phyloP scores from a whole-genome alignment of 1,284 basidiomycete genomes.

The Ustilago xerochloae region DNA sequence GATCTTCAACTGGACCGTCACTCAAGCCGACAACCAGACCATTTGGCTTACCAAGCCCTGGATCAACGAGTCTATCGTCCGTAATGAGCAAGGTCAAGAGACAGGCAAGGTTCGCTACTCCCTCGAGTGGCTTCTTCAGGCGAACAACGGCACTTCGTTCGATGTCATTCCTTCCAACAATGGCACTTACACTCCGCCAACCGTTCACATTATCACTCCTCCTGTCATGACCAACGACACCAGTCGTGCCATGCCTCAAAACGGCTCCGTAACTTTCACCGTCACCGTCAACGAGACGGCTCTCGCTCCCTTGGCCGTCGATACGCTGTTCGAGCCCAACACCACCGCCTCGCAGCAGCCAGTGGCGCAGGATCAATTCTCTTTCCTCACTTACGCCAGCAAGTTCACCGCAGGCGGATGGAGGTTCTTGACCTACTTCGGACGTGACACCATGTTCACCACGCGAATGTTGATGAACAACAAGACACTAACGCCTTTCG shows the following conservation, averaged over 20 bases:
- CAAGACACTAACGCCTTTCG: conserved; percentile 68
- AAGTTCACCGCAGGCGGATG: conserved; percentile 71
- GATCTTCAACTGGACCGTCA: conserved; percentile 71
- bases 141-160: conserved; percentile 31
- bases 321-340: conserved; percentile 67
- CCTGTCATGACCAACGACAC: conserved; percentile 49
- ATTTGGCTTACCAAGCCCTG: conserved; percentile 70
- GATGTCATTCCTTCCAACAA: conserved; percentile 51
- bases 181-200: conserved; percentile 66
- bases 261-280: conserved; percentile 67
- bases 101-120: conserved; percentile 25
- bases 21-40: conserved; percentile 62
- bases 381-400: conserved; percentile 68
- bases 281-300: conserved; percentile 70
- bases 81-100: conserved; percentile 27
- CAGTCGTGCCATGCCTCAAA: conserved; percentile 10
- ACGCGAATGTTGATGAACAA: conserved; percentile 70
- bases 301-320: conserved; percentile 67
- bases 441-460: conserved; percentile 71
- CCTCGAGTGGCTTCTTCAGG: conserved; percentile 38
- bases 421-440: conserved; percentile 70
- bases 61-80: conserved; percentile 62
- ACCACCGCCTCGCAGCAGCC: conserved; percentile 51
- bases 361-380: conserved; percentile 67
- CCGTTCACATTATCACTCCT: conserved; percentile 62